Evolutionary conservation across 192 early-diverging fungal genomes (phyloP), one percentile per base, ranked within the genome.

Genomic region (Obelidium mucronatum): DNA sequence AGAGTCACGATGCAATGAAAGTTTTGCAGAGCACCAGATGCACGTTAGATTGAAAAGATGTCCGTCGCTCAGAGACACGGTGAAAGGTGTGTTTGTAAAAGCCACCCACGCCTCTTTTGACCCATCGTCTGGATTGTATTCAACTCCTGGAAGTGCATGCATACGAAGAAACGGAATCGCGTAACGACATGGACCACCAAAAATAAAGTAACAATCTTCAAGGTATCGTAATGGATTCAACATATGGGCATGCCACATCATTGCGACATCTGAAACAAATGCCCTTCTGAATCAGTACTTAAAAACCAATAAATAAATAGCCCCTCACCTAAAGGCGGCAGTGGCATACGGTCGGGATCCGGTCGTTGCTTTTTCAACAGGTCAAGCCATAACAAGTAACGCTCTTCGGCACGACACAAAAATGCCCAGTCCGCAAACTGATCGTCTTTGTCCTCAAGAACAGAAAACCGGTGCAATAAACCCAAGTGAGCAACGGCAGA

Each of bases 201-300:
- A 87, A n/a, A 86, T 76, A 54, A 80, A 84, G 70, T 86, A 79
- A 39, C 81, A 82, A 79, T 91, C 90, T 52, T 91, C 88, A 40
- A 87, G 76, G 80, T 91, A 91, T 19, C 83, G 78, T 34, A 84
- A 74, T 0, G 89, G 89, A 4, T 80, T 80, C 19, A 91, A 75
- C 83, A 87, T 83, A 74, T 91, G 90, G 17, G 74, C 59, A 63
- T 88, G 88, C 90, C 90, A 91, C 75, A 91, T 86, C 64, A 83
- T 69, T 0, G 85, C 84, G 24, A 91, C 87, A 80, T 90, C 87
- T 86, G 48, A 0, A 40, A 33, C 56, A n/a, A n/a, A n/a, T n/a
- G n/a, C n/a, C n/a, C n/a, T n/a, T n/a, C n/a, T n/a, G n/a, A n/a
- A n/a, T n/a, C n/a, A n/a, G n/a, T n/a, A n/a, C n/a, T n/a, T n/a